These are phyloP conservation scores for Cryptococcus sp. DNA, from an alignment of 1,284 basidiomycete species.

Conservation along the genomic window DNA sequence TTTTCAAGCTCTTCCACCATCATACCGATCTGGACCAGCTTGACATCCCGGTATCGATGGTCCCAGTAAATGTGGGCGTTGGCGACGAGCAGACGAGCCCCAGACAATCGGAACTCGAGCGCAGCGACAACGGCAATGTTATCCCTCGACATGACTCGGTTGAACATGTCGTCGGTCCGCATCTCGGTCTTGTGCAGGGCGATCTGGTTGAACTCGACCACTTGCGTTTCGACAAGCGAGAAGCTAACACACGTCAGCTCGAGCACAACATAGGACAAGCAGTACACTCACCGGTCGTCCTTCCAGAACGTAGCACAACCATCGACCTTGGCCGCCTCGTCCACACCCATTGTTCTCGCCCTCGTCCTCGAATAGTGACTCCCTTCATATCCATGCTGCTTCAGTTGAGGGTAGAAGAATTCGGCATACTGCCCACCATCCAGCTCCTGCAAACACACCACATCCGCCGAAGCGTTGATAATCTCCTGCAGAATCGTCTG, in stretches of 20 bases:
- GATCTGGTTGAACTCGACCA: constrained; percentile 89
- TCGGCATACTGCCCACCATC: constrained; percentile 91
- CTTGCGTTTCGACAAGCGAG: constrained; percentile 85
- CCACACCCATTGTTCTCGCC: constrained; percentile 86
- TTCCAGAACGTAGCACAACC: constrained; percentile 98
- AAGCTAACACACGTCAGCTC: constrained; percentile 55
- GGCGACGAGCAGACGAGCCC: constrained; percentile 79
- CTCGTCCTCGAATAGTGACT: constrained; percentile 91
- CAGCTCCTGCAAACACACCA: constrained; percentile 87
- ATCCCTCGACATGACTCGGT: constrained; percentile 92
- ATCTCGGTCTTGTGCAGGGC: constrained; percentile 93
- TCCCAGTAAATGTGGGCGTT: constrained; percentile 96
- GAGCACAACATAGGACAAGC: constrained; percentile 5
- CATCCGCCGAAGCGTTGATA: constrained; percentile 75
- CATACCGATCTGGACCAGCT: constrained; percentile 90
- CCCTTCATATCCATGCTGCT: constrained; percentile 79
- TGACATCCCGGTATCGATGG: constrained; percentile 88
- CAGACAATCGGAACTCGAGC: constrained; percentile 80
- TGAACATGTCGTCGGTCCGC: constrained; percentile 99
- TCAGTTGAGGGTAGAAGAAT: constrained; percentile 76
- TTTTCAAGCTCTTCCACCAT: constrained; percentile 91
- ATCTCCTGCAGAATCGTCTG: constrained; percentile 85
- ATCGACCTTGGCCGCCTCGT: constrained; percentile 83
- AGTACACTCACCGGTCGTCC: constrained; percentile 63
- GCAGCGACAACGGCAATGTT: constrained; percentile 85